phyloP scores from a whole-genome alignment of 208 protist species.

The Crithidia sp. region DNA sequence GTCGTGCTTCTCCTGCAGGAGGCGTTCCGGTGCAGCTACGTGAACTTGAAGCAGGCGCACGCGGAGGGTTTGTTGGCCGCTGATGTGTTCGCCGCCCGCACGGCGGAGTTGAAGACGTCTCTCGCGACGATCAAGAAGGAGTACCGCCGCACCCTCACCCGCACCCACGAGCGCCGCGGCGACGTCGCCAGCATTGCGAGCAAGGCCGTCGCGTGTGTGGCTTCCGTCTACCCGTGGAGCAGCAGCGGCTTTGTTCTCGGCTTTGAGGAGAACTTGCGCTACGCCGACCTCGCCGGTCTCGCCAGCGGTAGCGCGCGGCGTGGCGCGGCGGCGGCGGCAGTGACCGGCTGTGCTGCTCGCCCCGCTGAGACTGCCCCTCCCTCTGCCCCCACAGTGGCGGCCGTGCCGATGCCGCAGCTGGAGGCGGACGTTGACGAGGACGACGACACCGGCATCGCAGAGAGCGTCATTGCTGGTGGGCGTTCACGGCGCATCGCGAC shows the following conservation, averaged over 20 bases:
- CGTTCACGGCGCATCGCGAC: slow-evolving; percentile 7
- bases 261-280: slow-evolving; percentile 44
- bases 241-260: slow-evolving; percentile 49
- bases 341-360: neutral
- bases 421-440: slow-evolving; percentile 10
- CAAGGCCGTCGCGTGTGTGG: slow-evolving; percentile 50
- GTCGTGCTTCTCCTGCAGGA: slow-evolving; percentile 60
- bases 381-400: neutral
- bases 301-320: slow-evolving; percentile 1
- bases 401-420: slow-evolving; percentile 6
- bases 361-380: neutral
- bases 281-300: slow-evolving; percentile 8
- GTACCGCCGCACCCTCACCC: slow-evolving; percentile 48
- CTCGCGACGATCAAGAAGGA: slow-evolving; percentile 39
- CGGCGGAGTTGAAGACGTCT: slow-evolving; percentile 11
- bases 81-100: slow-evolving; percentile 4
- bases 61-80: slow-evolving; percentile 6
- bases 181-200: slow-evolving; percentile 34
- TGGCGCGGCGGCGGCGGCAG: neutral
- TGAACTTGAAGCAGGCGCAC: slow-evolving; percentile 16
- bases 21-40: slow-evolving; percentile 29
- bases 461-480: slow-evolving; percentile 11
- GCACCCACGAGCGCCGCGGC: slow-evolving; percentile 27
- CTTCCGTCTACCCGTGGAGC: slow-evolving; percentile 54
- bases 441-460: neutral